phyloP scores from a whole-genome alignment of 129 eudicot species.

The Sambucus nigra region DNA sequence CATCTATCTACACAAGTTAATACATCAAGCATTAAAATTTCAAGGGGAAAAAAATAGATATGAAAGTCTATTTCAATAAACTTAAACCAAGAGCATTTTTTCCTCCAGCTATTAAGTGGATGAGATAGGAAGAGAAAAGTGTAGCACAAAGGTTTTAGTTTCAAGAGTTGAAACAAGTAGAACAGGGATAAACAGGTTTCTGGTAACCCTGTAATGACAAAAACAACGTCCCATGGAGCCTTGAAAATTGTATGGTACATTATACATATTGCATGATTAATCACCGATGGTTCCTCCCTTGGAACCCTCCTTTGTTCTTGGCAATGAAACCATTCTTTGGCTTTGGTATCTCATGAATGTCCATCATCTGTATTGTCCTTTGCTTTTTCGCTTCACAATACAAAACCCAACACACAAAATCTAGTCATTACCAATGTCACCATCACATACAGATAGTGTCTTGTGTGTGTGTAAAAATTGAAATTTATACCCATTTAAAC shows the following conservation, averaged over 20 bases:
- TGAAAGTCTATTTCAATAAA: no score
- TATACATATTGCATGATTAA: no score
- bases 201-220: constrained; percentile 9
- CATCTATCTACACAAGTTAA: no score
- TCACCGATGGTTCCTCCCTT: constrained; percentile 71
- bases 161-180: not conserved
- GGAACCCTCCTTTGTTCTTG: constrained; percentile 82
- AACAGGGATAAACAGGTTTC: constrained; percentile 17
- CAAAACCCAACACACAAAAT: constrained; percentile 9
- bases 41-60: no score
- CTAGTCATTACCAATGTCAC: no score
- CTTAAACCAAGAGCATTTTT: not conserved
- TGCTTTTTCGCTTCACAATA: constrained; percentile 83
- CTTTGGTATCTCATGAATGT: constrained; percentile 89
- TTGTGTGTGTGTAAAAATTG: no score
- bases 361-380: constrained; percentile 95
- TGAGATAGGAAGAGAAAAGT: not conserved
- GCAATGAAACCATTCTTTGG: constrained; percentile 76
- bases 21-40: no score
- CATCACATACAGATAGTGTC: no score
- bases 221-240: not conserved
- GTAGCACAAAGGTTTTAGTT: constrained; percentile 1
- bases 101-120: not conserved
- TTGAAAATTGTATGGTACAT: not conserved
- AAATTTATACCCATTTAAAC: no score